A percentile compares a stretch with the other conserved stretches of the same genome.
Conservation (phyloP, 192 early-diverging fungal genomes). For the Coemansia sp. region DNA sequence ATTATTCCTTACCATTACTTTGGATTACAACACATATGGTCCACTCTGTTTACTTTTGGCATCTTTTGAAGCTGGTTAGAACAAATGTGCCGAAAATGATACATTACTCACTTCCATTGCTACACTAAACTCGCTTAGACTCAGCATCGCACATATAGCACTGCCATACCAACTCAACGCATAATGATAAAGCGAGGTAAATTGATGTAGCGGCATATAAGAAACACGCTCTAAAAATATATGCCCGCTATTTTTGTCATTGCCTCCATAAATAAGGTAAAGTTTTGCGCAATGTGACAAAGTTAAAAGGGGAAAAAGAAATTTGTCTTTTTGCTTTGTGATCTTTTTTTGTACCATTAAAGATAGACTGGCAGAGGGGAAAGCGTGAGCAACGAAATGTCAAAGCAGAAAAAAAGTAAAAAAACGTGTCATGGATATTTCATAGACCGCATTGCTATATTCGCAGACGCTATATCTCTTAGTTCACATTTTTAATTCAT, state of each 20-base stretch:
- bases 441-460: too few species aligned
- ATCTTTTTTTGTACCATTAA: not conserved
- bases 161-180: too few species aligned
- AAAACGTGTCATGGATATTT: not conserved
- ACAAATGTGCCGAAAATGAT: too few species aligned
- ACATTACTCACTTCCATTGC: too few species aligned
- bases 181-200: too few species aligned
- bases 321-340: constrained; percentile 13
- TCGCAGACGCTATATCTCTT: too few species aligned
- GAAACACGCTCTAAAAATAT: not conserved
- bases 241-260: not conserved
- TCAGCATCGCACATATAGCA: too few species aligned
- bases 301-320: not conserved
- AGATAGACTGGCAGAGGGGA: not conserved
- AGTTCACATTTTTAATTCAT: not conserved
- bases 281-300: not conserved
- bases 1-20: too few species aligned
- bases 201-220: too few species aligned
- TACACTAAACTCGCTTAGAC: too few species aligned
- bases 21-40: not conserved
- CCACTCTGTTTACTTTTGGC: too few species aligned
- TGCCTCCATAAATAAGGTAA: not conserved
- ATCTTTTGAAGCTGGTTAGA: too few species aligned
- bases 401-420: not conserved
- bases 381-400: not conserved